Conservation (phyloP, 805 yeast genomes). For the Candida ponderosae region DNA sequence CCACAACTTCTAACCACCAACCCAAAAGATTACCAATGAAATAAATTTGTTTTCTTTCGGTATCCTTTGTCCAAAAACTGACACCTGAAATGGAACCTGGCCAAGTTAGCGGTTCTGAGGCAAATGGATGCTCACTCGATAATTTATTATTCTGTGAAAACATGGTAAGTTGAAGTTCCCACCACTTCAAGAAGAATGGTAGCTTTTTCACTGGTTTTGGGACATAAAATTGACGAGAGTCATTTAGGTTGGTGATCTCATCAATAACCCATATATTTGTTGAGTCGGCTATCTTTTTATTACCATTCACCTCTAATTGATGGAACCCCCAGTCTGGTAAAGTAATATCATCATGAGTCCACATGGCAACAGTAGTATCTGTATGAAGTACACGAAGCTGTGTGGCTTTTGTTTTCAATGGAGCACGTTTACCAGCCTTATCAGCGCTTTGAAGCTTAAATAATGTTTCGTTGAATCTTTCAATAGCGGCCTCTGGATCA, state of each 20-base stretch:
- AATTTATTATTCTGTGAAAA: conserved; percentile 87
- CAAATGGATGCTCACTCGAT: conserved; percentile 88
- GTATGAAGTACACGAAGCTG: conserved; percentile 68
- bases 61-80: conserved; percentile 84
- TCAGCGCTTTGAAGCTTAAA: conserved; percentile 63
- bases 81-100: conserved; percentile 87
- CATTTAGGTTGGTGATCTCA: conserved; percentile 55
- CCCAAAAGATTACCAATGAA: conserved; percentile 88
- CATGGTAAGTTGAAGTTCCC: conserved; percentile 83
- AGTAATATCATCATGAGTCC: conserved; percentile 79
- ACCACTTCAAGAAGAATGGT: conserved; percentile 81
- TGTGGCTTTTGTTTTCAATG: conserved; percentile 64
- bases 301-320: conserved; percentile 94
- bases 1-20: conserved; percentile 74
- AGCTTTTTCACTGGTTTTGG: conserved; percentile 56
- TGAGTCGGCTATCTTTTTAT: conserved; percentile 64
- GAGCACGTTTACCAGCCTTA: conserved; percentile 39
- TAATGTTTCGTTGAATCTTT: conserved; percentile 62
- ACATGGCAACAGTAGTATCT: conserved; percentile 85
- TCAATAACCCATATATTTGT: conserved; percentile 76
- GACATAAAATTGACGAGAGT: conserved; percentile 50
- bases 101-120: conserved; percentile 89
- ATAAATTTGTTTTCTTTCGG: conserved; percentile 68
- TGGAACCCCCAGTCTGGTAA: conserved; percentile 93
- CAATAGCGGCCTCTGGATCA: conserved; percentile 47